phyloP scores from a whole-genome alignment of 2,329 filamentous ascomycete genomes.

The Didymella exigua region DNA sequence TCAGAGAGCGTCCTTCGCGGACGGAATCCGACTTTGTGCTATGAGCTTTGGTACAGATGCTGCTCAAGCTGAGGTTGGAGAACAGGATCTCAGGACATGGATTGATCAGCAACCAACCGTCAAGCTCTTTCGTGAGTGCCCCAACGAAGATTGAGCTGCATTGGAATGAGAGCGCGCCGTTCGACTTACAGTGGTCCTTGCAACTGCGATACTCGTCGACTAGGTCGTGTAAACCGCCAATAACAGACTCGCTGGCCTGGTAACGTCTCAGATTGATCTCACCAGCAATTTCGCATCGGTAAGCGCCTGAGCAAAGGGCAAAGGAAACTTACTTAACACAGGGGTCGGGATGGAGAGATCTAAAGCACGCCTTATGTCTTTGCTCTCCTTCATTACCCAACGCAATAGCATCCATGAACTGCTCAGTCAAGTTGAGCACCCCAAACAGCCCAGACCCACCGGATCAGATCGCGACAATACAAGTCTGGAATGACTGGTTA shows the following conservation, averaged over 20 bases:
- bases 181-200: not conserved
- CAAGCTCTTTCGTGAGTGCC: not conserved
- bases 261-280: not conserved
- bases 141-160: not conserved
- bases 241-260: constrained; percentile 3
- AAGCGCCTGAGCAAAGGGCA: not conserved
- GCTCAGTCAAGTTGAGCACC: constrained; percentile 18
- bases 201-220: constrained; percentile 1
- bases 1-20: too few species aligned
- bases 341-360: not conserved
- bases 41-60: not conserved
- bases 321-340: not conserved
- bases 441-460: constrained; percentile 33
- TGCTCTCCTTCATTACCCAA: not conserved
- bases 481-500: constrained; percentile 3
- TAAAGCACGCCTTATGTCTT: not conserved
- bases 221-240: not conserved
- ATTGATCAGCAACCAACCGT: not conserved
- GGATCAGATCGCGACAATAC: constrained; percentile 23
- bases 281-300: constrained; percentile 1
- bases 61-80: not conserved
- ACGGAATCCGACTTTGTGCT: not conserved
- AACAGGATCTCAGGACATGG: not conserved
- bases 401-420: constrained; percentile 9
- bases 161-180: not conserved